Evolutionary conservation across 495 filamentous ascomycete species (phyloP).

Genomic region (Tuber aestivum): DNA sequence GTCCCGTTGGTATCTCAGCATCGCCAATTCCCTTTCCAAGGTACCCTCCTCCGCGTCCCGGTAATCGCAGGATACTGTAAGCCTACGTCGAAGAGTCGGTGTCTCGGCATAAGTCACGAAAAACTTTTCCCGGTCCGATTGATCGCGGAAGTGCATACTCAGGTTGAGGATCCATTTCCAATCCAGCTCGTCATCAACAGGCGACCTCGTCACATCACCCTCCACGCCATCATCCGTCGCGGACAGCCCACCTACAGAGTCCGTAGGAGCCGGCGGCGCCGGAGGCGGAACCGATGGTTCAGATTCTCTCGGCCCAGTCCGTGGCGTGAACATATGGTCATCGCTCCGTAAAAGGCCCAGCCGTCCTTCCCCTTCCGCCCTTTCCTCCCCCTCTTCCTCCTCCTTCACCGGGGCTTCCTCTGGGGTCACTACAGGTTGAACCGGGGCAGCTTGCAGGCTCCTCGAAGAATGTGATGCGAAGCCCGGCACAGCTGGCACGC

Average conservation of each 20-base stretch:
- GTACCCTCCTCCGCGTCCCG: constrained; percentile 73
- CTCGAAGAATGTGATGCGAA: constrained; percentile 13
- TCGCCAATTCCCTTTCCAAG: constrained; percentile 73
- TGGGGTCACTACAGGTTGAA: constrained; percentile 12
- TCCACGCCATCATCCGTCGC: constrained; percentile 21
- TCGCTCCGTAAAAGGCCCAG: constrained; percentile 5
- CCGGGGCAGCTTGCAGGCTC: constrained; percentile 16
- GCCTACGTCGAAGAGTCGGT: constrained; percentile 70
- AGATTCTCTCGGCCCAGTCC: constrained; percentile 14
- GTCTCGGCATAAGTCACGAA: constrained; percentile 84
- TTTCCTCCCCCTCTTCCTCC: too few species aligned
- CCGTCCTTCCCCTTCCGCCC: constrained; percentile 9
- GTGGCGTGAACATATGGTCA: constrained; percentile 8
- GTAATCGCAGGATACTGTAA: constrained; percentile 93
- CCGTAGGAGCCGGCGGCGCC: constrained; percentile 13
- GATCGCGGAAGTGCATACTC: constrained; percentile 97
- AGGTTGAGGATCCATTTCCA: constrained; percentile 91
- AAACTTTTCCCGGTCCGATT: constrained; percentile 93
- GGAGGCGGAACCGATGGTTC: constrained; percentile 19
- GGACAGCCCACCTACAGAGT: constrained; percentile 14
- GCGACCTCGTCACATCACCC: constrained; percentile 8
- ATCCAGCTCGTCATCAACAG: constrained; percentile 60
- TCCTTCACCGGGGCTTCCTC: constrained; percentile 21
- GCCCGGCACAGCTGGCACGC: constrained; percentile 61
- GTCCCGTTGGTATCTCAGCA: constrained; percentile 77